These are phyloP conservation scores for Suillus lakei DNA, from an alignment of 768 basidiomycete genomes.

Conservation along the genomic window DNA sequence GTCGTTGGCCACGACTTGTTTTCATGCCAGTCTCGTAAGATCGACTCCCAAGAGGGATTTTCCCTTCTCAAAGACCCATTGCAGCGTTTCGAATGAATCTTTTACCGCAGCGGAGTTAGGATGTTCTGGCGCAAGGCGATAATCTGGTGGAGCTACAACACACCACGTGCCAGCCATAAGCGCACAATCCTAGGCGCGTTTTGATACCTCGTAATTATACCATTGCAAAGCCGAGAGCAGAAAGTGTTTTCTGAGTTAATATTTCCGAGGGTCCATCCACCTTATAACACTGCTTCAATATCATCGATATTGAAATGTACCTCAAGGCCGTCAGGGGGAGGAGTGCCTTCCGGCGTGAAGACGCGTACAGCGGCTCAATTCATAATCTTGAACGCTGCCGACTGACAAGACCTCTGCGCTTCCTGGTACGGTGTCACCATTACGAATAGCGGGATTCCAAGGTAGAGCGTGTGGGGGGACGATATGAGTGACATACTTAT, in stretches of 20 bases:
- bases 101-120: slow-evolving; percentile 40
- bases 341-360: slow-evolving; percentile 58
- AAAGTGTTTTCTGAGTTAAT: slow-evolving; percentile 67
- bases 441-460: slow-evolving; percentile 64
- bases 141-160: slow-evolving; percentile 37
- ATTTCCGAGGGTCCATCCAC: slow-evolving; percentile 79
- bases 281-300: slow-evolving; percentile 34
- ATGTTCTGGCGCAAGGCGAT: slow-evolving; percentile 39
- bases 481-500: slow-evolving; percentile 48
- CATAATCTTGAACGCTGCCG: slow-evolving; percentile 56
- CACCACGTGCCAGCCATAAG: slow-evolving; percentile 24
- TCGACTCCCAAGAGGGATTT: slow-evolving; percentile 52
- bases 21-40: slow-evolving; percentile 49
- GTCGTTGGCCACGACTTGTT: no score
- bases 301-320: background rate
- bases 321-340: slow-evolving; percentile 52
- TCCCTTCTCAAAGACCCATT: slow-evolving; percentile 45
- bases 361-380: slow-evolving; percentile 60
- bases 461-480: slow-evolving; percentile 59
- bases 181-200: background rate
- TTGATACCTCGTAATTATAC: slow-evolving; percentile 11
- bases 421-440: slow-evolving; percentile 57
- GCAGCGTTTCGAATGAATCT: slow-evolving; percentile 41
- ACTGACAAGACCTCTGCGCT: slow-evolving; percentile 60
- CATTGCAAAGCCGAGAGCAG: slow-evolving; percentile 39